These are phyloP conservation scores for Linum tenue DNA, from an alignment of 345 rosid genomes.

Conservation along the genomic window DNA sequence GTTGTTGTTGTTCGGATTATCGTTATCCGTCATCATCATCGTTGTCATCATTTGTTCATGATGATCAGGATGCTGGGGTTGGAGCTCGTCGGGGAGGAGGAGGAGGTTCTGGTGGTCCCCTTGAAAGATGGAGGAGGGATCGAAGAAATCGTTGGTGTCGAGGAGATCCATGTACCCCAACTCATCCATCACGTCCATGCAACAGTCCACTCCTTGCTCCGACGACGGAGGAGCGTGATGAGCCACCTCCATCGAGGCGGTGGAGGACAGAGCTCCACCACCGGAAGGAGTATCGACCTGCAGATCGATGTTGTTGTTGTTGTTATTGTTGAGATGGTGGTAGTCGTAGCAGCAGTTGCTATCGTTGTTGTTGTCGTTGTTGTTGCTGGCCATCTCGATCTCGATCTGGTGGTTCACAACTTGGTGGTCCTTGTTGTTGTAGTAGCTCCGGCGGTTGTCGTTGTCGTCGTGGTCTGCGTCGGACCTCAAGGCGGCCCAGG, in stretches of 20 bases:
- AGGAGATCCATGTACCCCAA: slow-evolving; percentile 80
- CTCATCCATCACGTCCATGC: slow-evolving; percentile 71
- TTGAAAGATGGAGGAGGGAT: slow-evolving; percentile 54
- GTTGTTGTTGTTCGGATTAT: background rate
- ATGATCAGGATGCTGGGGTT: slow-evolving; percentile 1
- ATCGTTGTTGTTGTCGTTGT: slow-evolving; percentile 8
- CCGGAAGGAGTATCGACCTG: slow-evolving; percentile 13
- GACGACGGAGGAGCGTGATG: slow-evolving; percentile 8
- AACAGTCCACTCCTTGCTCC: slow-evolving; percentile 31
- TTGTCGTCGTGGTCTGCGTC: slow-evolving; percentile 43
- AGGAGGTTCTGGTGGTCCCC: slow-evolving; percentile 23
- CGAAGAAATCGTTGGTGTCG: slow-evolving; percentile 59
- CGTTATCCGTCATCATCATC: too few species aligned
- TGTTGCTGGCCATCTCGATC: background rate
- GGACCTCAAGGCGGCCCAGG: slow-evolving; percentile 68
- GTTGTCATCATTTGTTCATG: too few species aligned
- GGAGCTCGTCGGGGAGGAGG: slow-evolving; percentile 23
- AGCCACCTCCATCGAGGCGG: slow-evolving; percentile 62
- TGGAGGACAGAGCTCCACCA: slow-evolving; percentile 49
- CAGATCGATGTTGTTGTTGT: slow-evolving; percentile 15
- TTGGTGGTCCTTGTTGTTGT: too few species aligned
- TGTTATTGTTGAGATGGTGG: slow-evolving; percentile 4
- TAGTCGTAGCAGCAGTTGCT: background rate
- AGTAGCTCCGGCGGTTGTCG: background rate
- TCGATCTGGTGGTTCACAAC: too few species aligned